phyloP scores from a whole-genome alignment of 768 basidiomycete genomes.

The Pulveroboletus sp. region DNA sequence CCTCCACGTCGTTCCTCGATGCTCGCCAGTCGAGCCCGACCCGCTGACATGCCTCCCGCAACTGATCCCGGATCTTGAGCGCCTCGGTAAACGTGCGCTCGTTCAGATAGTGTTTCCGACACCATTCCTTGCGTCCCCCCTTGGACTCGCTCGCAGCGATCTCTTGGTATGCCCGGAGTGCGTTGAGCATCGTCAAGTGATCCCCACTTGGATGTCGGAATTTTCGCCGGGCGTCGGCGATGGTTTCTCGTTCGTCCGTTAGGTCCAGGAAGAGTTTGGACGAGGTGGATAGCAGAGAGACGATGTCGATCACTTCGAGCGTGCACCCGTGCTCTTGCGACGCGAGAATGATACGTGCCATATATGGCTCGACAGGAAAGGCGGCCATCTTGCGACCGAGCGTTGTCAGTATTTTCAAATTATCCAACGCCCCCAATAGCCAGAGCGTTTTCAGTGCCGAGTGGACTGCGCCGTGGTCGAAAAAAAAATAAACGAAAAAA shows the following conservation, averaged over 20 bases:
- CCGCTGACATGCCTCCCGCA: constrained; percentile 60
- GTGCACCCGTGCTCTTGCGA: constrained; percentile 72
- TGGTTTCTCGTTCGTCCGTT: constrained; percentile 68
- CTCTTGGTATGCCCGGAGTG: constrained; percentile 77
- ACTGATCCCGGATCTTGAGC: constrained; percentile 73
- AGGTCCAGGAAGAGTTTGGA: constrained; percentile 80
- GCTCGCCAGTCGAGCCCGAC: constrained; percentile 55
- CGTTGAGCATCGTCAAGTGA: constrained; percentile 86
- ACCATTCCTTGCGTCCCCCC: constrained; percentile 66
- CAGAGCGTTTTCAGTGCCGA: constrained; percentile 70
- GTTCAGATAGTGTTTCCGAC: constrained; percentile 77
- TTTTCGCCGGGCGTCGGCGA: constrained; percentile 64
- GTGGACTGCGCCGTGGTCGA: constrained; percentile 37
- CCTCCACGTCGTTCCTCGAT: constrained; percentile 61
- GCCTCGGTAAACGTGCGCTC: constrained; percentile 78
- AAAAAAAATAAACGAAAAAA: background rate
- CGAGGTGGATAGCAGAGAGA: constrained; percentile 78
- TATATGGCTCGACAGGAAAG: constrained; percentile 90
- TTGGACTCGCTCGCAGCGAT: constrained; percentile 48
- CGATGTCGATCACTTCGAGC: constrained; percentile 74
- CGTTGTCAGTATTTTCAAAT: constrained; percentile 58
- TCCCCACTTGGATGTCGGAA: constrained; percentile 86
- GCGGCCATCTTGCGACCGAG: constrained; percentile 80
- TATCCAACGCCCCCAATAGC: constrained; percentile 75
- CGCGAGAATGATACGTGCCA: constrained; percentile 75